Conservation (phyloP, 768 basidiomycete genomes). For the Lactifluus hygrophoroides region DNA sequence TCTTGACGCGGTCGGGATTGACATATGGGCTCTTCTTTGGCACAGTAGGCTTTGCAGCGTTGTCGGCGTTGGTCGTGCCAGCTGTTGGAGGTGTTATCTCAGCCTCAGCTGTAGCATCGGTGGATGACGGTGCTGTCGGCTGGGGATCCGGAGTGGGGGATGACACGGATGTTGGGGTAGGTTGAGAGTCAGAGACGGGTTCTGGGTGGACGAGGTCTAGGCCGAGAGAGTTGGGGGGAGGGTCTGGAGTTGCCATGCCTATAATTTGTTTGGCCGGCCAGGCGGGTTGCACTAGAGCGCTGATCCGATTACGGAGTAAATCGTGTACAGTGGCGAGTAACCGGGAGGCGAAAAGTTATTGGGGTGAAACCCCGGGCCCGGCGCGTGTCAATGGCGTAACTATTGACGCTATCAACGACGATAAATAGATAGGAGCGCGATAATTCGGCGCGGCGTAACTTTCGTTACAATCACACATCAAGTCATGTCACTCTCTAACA, state of each 20-base stretch:
- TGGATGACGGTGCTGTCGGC: neutral
- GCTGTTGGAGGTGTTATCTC: conserved; percentile 1
- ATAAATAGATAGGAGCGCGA: conserved; percentile 6
- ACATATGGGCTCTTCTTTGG: conserved; percentile 61
- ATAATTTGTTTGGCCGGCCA: conserved; percentile 21
- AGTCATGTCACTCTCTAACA: conserved; percentile 86
- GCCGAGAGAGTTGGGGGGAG: conserved; percentile 55
- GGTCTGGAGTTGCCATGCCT: conserved; percentile 23
- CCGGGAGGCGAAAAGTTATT: neutral
- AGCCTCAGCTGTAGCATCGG: neutral
- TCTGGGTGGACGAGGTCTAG: conserved; percentile 52
- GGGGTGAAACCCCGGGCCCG: conserved; percentile 2
- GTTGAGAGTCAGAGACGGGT: conserved; percentile 25
- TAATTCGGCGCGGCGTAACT: neutral
- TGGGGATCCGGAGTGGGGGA: conserved; percentile 12
- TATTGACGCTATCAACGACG: too few relatives aligned
- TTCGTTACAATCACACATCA: conserved; percentile 7
- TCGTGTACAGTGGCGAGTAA: neutral
- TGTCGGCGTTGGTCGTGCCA: conserved; percentile 19
- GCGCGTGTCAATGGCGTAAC: neutral
- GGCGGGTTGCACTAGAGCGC: conserved; percentile 1
- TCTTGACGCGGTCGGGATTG: conserved; percentile 78
- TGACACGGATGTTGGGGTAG: conserved; percentile 20
- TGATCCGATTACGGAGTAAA: conserved; percentile 9
- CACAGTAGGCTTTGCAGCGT: conserved; percentile 23